Conservation (phyloP, 352 stramenopile genomes). For the Phytophthora citrophthora region DNA sequence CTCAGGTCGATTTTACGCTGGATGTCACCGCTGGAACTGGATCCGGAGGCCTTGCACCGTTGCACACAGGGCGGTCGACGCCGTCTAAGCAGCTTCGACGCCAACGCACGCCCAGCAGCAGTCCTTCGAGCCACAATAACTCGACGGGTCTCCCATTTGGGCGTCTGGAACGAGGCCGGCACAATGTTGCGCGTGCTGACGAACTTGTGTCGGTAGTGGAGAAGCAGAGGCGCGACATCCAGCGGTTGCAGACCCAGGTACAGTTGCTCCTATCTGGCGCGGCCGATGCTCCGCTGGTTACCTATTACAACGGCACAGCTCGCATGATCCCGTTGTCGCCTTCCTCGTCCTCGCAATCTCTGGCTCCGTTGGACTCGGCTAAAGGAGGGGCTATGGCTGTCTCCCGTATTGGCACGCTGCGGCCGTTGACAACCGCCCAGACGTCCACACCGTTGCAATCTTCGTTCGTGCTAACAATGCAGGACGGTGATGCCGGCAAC, state of each 20-base stretch:
- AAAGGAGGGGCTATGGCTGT: slow-evolving; percentile 11
- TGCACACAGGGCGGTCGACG: slow-evolving; percentile 32
- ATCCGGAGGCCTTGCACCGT: slow-evolving; percentile 28
- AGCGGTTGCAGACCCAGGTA: slow-evolving; percentile 71
- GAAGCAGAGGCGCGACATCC: slow-evolving; percentile 73
- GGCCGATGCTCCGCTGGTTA: slow-evolving; percentile 20
- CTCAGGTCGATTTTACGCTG: slow-evolving; percentile 27
- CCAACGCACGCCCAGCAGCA: slow-evolving; percentile 21
- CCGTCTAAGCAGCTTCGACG: slow-evolving; percentile 36
- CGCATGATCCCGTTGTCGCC: slow-evolving; percentile 17
- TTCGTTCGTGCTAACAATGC: slow-evolving; percentile 53
- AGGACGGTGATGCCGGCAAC: slow-evolving; percentile 5
- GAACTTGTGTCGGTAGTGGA: slow-evolving; percentile 56
- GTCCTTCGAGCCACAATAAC: slow-evolving; percentile 22
- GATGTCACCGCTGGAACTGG: slow-evolving; percentile 21
- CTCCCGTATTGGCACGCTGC: slow-evolving; percentile 32
- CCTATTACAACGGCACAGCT: slow-evolving; percentile 1
- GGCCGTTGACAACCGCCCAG: slow-evolving; percentile 25
- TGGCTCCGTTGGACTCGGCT: slow-evolving; percentile 7
- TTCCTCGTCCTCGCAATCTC: slow-evolving; percentile 9
- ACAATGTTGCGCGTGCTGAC: slow-evolving; percentile 34
- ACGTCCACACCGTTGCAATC: slow-evolving; percentile 37
- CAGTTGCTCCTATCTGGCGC: slow-evolving; percentile 61
- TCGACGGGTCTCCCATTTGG: slow-evolving; percentile 51
- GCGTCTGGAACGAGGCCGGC: slow-evolving; percentile 40